Evolutionary conservation across 2,329 filamentous ascomycete species (phyloP), one percentile per base, ranked within the genome.

Genomic region (Aspergillus tamarii): DNA sequence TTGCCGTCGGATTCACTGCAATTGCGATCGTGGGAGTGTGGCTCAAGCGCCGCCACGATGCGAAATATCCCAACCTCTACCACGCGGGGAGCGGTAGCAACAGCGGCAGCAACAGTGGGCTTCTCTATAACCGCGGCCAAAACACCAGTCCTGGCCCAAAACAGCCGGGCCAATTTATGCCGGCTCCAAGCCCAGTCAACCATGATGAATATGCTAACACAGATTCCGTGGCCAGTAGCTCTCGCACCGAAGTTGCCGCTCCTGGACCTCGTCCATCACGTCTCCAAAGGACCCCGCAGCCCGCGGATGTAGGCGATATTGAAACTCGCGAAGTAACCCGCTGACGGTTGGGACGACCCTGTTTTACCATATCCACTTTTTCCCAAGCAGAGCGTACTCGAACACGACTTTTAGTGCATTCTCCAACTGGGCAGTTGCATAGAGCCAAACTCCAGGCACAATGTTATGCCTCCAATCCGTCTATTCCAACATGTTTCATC

Each of bases 21-120:
- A 85, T 92, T 71, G 91, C 89, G 83, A 79, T 90, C 45, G 83
- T 86, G 21, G 90, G 89, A 45, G 87, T 89, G 72, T 86, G 90
- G 76, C 87, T 92, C 80, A 90, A 92, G 68, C 88, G 88, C 62
- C 89, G 90, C 68, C 90, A 94, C 77, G 83, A 92, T 67, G 87
- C 87, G 67, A 91, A 88, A 79, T 73, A 72, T 65, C 73, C 79
- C 1, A 64, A 67, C 43, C 72, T 77, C 26, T 77, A 77, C 62
- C 72, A 74, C 58, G 73, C 70, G 16, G 71, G 71, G 12, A 68
- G 64, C 60, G 61, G 64, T 28, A 60, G 59, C 61, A 71, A 70
- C 56, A 71, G 70, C 60, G 61, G 64, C 26, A 60, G 59, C 61
- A 71, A 70, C 53, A 71, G 70, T 54, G 66, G 70, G 23, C 54